Conservation (phyloP, 169 alveolate genomes). For the Eimeria maxima region DNA sequence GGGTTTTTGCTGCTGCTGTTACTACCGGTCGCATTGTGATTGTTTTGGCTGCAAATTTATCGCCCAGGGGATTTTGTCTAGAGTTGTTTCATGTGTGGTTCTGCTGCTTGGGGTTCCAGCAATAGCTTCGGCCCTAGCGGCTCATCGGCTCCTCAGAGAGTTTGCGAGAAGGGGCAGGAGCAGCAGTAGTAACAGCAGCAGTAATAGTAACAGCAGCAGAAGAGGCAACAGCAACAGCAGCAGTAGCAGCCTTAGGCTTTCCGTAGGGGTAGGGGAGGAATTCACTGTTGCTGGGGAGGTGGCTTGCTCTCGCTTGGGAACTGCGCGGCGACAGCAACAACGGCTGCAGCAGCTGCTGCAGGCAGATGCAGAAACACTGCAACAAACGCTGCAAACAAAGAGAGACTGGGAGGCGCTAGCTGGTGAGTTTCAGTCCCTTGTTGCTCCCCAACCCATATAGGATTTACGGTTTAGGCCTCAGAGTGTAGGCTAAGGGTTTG, state of each 20-base stretch:
- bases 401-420: constrained; percentile 42
- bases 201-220: not conserved
- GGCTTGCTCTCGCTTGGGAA: constrained; percentile 6
- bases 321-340: constrained; percentile 58
- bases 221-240: not conserved
- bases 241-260: not conserved
- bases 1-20: not conserved
- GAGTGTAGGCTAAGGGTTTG: not conserved
- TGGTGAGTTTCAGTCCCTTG: not conserved
- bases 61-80: not conserved
- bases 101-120: constrained; percentile 6
- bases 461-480: not conserved
- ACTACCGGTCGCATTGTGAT: too few species aligned
- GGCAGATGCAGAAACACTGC: not conserved
- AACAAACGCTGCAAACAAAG: constrained; percentile 7
- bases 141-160: not conserved
- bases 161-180: too few species aligned
- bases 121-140: constrained; percentile 15
- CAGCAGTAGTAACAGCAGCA: constrained; percentile 13
- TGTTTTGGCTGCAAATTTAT: not conserved
- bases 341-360: constrained; percentile 29
- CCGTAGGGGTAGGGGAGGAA: not conserved
- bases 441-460: not conserved
- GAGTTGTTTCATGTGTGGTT: not conserved
- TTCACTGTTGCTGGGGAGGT: not conserved